phyloP scores from a whole-genome alignment of 257 asterid genomes.

The Catharanthus roseus region DNA sequence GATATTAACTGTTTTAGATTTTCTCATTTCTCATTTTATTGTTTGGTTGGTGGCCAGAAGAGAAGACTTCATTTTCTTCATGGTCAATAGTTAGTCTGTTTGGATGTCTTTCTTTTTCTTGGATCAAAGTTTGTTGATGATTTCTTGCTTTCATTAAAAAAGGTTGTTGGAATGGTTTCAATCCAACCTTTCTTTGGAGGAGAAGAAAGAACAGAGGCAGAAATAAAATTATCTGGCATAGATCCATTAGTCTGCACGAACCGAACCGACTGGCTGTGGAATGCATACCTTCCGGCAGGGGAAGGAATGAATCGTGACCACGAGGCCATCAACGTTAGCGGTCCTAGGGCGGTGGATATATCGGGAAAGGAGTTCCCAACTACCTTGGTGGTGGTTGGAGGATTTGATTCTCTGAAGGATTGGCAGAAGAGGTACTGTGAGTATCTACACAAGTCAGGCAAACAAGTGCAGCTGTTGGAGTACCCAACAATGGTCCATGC shows the following conservation, averaged over 20 bases:
- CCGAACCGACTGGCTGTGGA: conserved; percentile 64
- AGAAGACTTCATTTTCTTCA: too few relatives aligned
- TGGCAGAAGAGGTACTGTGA: conserved; percentile 63
- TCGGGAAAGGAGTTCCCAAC: conserved; percentile 40
- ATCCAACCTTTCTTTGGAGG: conserved; percentile 87
- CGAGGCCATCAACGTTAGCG: conserved; percentile 58
- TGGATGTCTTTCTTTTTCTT: too few relatives aligned
- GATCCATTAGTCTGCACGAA: conserved; percentile 34
- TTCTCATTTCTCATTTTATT: too few relatives aligned
- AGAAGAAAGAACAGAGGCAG: conserved; percentile 53
- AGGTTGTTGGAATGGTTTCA: conserved; percentile 61
- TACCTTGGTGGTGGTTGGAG: too few relatives aligned
- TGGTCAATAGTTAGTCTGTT: too few relatives aligned
- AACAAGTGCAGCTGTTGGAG: conserved; percentile 46
- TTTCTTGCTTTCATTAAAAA: neutral
- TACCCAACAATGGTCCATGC: conserved; percentile 72
- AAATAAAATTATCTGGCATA: conserved; percentile 28
- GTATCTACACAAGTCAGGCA: conserved; percentile 58
- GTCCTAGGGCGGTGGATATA: conserved; percentile 61
- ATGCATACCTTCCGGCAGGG: conserved; percentile 42
- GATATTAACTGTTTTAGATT: too few relatives aligned
- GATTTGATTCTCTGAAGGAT: conserved; percentile 67
- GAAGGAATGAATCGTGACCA: conserved; percentile 48
- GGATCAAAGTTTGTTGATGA: too few relatives aligned
- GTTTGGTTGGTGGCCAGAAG: too few relatives aligned